Conservation (phyloP, 2,329 filamentous ascomycete genomes). For the Ophiosphaerella korrae region DNA sequence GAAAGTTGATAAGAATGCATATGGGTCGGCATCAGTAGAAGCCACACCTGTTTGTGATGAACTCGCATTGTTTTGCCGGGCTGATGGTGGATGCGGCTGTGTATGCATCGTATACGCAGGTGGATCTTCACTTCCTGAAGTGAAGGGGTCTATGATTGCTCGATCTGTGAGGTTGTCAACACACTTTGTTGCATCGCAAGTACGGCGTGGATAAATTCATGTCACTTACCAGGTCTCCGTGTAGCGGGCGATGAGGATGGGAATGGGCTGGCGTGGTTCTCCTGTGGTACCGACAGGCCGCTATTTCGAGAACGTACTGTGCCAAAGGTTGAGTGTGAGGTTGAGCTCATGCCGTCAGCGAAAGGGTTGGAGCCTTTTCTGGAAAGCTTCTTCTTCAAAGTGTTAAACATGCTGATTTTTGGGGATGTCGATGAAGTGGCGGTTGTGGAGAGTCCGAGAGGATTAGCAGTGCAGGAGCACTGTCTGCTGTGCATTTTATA, state of each 20-base stretch:
- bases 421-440: slow-evolving; percentile 9
- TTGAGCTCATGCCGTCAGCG: no score
- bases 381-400: no score
- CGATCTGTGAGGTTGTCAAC: slow-evolving; percentile 24
- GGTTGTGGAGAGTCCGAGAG: slow-evolving; percentile 3
- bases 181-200: neutral
- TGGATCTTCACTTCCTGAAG: slow-evolving; percentile 46
- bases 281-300: slow-evolving; percentile 19
- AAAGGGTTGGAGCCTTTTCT: no score
- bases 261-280: slow-evolving; percentile 19
- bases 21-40: slow-evolving; percentile 58
- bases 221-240: slow-evolving; percentile 45
- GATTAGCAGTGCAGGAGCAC: slow-evolving; percentile 3
- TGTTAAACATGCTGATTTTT: slow-evolving; percentile 4
- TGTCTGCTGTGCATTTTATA: slow-evolving; percentile 3
- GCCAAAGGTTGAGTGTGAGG: no score
- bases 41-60: slow-evolving; percentile 4
- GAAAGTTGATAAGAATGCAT: slow-evolving; percentile 76
- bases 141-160: slow-evolving; percentile 34
- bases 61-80: slow-evolving; percentile 1
- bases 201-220: neutral
- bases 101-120: slow-evolving; percentile 44
- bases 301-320: slow-evolving; percentile 4
- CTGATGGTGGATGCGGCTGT: slow-evolving; percentile 23
- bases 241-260: slow-evolving; percentile 38